Evolutionary conservation across 768 basidiomycete species (phyloP).

Genomic region (Porphyrellus cyaneotinctus): DNA sequence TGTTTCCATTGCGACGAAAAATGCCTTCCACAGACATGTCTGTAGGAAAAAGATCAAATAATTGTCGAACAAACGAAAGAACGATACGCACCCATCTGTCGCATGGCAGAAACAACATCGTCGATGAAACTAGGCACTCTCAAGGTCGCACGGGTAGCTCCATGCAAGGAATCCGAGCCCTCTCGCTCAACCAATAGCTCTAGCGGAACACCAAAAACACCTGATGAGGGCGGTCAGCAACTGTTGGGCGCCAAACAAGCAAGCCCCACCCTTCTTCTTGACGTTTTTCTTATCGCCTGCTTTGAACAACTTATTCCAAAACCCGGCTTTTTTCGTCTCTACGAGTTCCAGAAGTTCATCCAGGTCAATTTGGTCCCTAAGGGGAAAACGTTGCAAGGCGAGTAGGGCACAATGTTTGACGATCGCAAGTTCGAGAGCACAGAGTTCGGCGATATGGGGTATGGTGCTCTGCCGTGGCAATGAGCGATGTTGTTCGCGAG

Average conservation of each 20-base stretch:
- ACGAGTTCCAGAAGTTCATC: slow-evolving; percentile 94
- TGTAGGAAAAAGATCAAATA: slow-evolving; percentile 30
- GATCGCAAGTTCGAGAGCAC: slow-evolving; percentile 79
- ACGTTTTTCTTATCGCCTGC: slow-evolving; percentile 84
- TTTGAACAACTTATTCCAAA: slow-evolving; percentile 97
- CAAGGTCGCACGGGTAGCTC: slow-evolving; percentile 78
- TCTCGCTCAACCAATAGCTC: slow-evolving; percentile 91
- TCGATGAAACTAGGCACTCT: slow-evolving; percentile 97
- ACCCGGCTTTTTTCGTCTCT: slow-evolving; percentile 87
- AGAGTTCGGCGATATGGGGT: slow-evolving; percentile 82
- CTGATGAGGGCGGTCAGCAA: slow-evolving; percentile 37
- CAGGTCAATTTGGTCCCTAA: slow-evolving; percentile 80
- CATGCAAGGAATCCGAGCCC: slow-evolving; percentile 92
- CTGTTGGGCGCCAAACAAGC: slow-evolving; percentile 1
- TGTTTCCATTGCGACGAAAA: slow-evolving; percentile 98
- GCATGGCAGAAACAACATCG: slow-evolving; percentile 97
- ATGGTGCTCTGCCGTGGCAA: slow-evolving; percentile 72
- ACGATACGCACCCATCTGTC: slow-evolving; percentile 84
- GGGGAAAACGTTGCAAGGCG: slow-evolving; percentile 67
- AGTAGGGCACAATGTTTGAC: slow-evolving; percentile 90
- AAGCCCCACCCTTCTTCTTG: slow-evolving; percentile 77
- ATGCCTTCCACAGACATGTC: slow-evolving; percentile 99
- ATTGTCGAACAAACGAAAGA: background rate
- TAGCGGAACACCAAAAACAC: slow-evolving; percentile 90
- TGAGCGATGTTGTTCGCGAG: slow-evolving; percentile 82